phyloP scores from a whole-genome alignment of 2,329 filamentous ascomycete species.

The Fusarium secorum region DNA sequence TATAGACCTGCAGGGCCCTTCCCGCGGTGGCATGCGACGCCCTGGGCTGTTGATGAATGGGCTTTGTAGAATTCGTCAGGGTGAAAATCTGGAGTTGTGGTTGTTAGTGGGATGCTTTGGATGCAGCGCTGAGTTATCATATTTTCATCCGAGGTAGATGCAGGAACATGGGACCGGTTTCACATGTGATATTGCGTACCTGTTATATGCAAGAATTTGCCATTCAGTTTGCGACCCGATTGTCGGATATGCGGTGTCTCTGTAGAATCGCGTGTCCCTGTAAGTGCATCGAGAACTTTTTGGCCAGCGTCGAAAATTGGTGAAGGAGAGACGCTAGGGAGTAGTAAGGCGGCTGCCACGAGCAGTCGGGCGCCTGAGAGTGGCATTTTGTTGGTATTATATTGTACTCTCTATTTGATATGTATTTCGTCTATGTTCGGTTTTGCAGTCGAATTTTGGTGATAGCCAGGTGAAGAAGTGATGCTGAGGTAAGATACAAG shows the following conservation, averaged over 20 bases:
- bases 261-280: constrained; percentile 18
- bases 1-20: constrained; percentile 80
- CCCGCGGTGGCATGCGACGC: constrained; percentile 79
- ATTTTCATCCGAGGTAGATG: constrained; percentile 15
- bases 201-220: constrained; percentile 87
- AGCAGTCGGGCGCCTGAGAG: constrained; percentile 42
- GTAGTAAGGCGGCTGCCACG: constrained; percentile 40
- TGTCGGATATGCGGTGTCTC: constrained; percentile 27
- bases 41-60: constrained; percentile 74
- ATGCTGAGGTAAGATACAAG: constrained; percentile 6
- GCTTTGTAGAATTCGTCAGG: constrained; percentile 87
- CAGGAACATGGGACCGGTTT: constrained; percentile 7
- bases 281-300: constrained; percentile 24
- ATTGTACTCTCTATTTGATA: not conserved
- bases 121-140: not conserved
- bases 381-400: constrained; percentile 30
- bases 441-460: not conserved
- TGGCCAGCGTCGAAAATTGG: constrained; percentile 35
- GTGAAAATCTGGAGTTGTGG: constrained; percentile 76
- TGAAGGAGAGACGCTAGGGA: constrained; percentile 32
- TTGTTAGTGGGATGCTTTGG: constrained; percentile 19
- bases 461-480: not conserved
- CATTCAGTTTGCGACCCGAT: constrained; percentile 62
- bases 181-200: constrained; percentile 59
- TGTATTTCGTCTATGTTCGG: not conserved